Evolutionary conservation across 208 protist genomes (phyloP).

Genomic region (Leishmania lainsoni): DNA sequence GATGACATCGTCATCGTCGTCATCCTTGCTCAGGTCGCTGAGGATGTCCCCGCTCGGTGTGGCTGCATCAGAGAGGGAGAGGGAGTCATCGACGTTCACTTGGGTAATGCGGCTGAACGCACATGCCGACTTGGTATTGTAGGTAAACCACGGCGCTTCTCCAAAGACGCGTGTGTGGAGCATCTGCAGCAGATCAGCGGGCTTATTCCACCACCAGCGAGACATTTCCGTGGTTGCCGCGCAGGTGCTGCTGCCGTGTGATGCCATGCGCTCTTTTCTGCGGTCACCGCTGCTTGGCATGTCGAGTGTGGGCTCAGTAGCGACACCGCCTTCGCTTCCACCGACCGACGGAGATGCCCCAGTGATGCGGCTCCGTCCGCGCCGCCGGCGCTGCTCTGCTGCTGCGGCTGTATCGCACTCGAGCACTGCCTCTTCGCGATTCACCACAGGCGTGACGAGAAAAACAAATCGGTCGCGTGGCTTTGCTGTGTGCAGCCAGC

Average conservation of each 20-base stretch:
- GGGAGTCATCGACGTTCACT: not conserved
- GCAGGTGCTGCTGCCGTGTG: not conserved
- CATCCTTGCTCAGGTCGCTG: not conserved
- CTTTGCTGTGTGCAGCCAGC: conserved; percentile 63
- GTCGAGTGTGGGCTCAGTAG: not conserved
- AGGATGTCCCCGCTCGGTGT: not conserved
- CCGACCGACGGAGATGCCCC: not conserved
- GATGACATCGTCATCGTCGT: not conserved
- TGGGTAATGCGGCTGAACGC: conserved; percentile 1
- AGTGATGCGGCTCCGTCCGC: not conserved
- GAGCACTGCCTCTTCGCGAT: not conserved
- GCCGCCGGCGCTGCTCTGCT: not conserved
- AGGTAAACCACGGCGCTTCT: conserved; percentile 29
- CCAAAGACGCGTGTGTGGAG: conserved; percentile 22
- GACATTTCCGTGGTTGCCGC: not conserved
- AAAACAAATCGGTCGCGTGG: conserved; percentile 74
- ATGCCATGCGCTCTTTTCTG: not conserved
- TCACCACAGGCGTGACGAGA: conserved; percentile 60
- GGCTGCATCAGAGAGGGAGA: not conserved
- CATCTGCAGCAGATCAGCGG: not conserved
- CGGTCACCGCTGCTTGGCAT: not conserved
- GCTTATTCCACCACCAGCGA: not conserved
- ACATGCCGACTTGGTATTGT: not conserved
- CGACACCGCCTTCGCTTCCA: not conserved
- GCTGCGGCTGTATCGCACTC: not conserved